Evolutionary conservation across 2,329 filamentous ascomycete genomes (phyloP).

Genomic region (Elsinoe perseae): DNA sequence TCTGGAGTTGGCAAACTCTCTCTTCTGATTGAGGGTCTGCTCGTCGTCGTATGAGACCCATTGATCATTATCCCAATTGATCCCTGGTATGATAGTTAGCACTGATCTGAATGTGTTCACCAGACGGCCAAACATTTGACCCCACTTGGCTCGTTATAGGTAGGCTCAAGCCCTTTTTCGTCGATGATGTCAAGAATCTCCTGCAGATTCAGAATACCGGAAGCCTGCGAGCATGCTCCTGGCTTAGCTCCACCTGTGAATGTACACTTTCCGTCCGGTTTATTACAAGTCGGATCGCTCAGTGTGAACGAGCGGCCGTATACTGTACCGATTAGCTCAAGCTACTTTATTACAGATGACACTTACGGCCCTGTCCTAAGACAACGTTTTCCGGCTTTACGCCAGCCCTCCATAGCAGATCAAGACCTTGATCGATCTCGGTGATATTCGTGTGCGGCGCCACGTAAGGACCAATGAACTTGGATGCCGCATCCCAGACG

Average conservation of each 20-base stretch:
- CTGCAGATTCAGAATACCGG: constrained; percentile 29
- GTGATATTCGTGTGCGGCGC: constrained; percentile 41
- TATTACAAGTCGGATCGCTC: constrained; percentile 20
- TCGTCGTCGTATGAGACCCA: constrained; percentile 37
- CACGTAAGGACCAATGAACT: constrained; percentile 28
- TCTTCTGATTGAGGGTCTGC: constrained; percentile 30
- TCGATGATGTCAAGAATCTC: constrained; percentile 33
- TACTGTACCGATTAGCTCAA: constrained; percentile 36
- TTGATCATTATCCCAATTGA: constrained; percentile 28
- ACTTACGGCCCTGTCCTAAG: constrained; percentile 22
- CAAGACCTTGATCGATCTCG: constrained; percentile 37
- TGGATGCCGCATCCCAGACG: constrained; percentile 31
- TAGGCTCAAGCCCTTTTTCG: constrained; percentile 20
- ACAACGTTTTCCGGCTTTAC: constrained; percentile 37
- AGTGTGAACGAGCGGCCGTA: constrained; percentile 37
- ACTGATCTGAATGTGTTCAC: neutral
- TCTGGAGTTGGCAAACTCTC: constrained; percentile 26
- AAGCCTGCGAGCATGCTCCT: constrained; percentile 26
- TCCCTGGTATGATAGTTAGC: neutral
- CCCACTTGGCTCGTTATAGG: constrained; percentile 25
- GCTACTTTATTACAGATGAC: neutral
- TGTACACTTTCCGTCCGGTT: constrained; percentile 19
- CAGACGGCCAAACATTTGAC: constrained; percentile 27
- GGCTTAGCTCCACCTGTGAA: constrained; percentile 21
- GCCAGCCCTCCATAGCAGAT: constrained; percentile 42